Percentiles rank a stretch among this genome's conserved stretches.
These are phyloP conservation scores for Viola odorata DNA, from an alignment of 345 rosid species.

Conservation along the genomic window DNA sequence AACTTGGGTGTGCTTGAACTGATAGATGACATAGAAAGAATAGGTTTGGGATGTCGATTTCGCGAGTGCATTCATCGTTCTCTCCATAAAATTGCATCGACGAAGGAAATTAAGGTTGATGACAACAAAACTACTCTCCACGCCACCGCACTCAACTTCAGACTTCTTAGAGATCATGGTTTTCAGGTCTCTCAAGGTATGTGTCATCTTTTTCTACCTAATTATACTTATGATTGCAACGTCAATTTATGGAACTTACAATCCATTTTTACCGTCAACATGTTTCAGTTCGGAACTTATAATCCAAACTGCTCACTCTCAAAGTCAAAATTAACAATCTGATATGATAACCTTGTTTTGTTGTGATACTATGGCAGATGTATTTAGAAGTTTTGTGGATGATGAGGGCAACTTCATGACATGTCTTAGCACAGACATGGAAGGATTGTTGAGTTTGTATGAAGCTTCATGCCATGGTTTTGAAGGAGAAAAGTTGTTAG, in stretches of 20 bases:
- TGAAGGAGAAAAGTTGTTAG: conserved; percentile 4
- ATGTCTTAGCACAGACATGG: conserved; percentile 2
- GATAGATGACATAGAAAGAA: conserved; percentile 15
- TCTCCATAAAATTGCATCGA: neutral
- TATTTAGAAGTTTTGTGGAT: conserved; percentile 22
- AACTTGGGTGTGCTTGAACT: conserved; percentile 3
- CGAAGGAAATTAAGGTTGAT: neutral
- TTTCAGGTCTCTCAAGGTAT: conserved; percentile 20
- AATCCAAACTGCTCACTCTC: no score
- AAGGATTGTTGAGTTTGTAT: conserved; percentile 23
- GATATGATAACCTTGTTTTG: no score
- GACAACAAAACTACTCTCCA: neutral
- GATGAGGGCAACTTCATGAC: conserved; percentile 18
- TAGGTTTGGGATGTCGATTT: conserved; percentile 11
- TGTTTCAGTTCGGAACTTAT: no score
- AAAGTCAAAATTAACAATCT: no score
- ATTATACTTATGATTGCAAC: neutral
- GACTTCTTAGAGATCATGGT: conserved; percentile 25
- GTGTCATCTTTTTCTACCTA: neutral
- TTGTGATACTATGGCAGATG: conserved; percentile 2
- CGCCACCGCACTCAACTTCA: conserved; percentile 18
- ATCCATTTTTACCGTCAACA: no score
- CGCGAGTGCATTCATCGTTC: neutral
- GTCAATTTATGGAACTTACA: neutral
- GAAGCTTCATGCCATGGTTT: conserved; percentile 21